Base-by-base conservation (phyloP, 192 early-diverging fungal species). In the Entrophospora sp. region DNA sequence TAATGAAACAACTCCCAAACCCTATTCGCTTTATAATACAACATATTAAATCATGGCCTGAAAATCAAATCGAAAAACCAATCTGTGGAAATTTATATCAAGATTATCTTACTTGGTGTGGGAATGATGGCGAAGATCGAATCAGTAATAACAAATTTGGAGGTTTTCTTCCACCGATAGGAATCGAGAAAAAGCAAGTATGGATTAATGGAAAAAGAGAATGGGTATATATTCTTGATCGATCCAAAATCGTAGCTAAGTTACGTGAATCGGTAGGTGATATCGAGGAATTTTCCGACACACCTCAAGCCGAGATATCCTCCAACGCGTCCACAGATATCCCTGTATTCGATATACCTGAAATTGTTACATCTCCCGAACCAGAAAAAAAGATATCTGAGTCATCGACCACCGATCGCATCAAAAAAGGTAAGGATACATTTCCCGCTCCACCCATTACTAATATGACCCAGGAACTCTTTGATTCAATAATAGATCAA, bases 191-290 rank as follows among this genome's bases (percentile, higher is more conserved):
- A n/a, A n/a, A n/a, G n/a, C n/a, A n/a, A n/a, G n/a, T n/a, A n/a
- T n/a, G n/a, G n/a, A n/a, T n/a, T 36, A 18, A 24, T 61, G 40
- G 59, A 61, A 61, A 61, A 42, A 61, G 59, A 61, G 59, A 61
- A 42, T 61, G 16, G 25, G 4, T 18, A 10, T 61, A 61, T 61
- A 44, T 61, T 44, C 59, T 61, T 14, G 40, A 61, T 18, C 25
- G 59, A 9, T 61, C 59, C 2, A 61, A 61, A 44, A 61, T 61
- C 10, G 24, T 61, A 30, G 25, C 38, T 13, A 61, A 61, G 25
- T 34, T 61, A 61, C 40, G 24, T 61, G 59, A 61, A 44, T 61
- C 40, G 31, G 14, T 44, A 27, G 25, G 37, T 28, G 40, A 61
- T 61, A 44, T 61, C 9, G 25, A 61, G 10, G 27, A 61, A 61